Percentiles rank a stretch among this genome's conserved stretches.
Evolutionary conservation across 2,329 filamentous ascomycete species (phyloP).

Genomic region (Hypoxylon sp.): DNA sequence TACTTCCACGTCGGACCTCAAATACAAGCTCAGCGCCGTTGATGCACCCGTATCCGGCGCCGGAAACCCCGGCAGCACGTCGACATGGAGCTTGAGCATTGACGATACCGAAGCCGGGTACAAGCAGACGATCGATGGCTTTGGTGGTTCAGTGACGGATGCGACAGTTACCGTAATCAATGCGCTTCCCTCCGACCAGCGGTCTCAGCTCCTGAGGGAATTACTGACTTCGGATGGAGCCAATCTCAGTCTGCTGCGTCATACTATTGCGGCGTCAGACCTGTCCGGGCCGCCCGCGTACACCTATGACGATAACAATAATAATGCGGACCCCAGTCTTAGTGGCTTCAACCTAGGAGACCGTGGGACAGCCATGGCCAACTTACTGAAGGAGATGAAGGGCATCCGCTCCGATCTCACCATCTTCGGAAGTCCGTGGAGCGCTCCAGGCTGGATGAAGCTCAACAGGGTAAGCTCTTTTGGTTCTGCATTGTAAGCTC

Average conservation of each 20-base stretch:
- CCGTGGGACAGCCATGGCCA: slow-evolving; percentile 56
- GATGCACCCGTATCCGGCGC: slow-evolving; percentile 53
- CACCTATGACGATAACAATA: slow-evolving; percentile 55
- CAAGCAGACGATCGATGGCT: slow-evolving; percentile 57
- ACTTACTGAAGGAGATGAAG: slow-evolving; percentile 55
- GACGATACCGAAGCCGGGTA: slow-evolving; percentile 55
- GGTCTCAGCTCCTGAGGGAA: slow-evolving; percentile 52
- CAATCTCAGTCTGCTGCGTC: slow-evolving; percentile 57
- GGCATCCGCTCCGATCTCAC: slow-evolving; percentile 53
- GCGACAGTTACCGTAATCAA: slow-evolving; percentile 57
- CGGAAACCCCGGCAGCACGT: slow-evolving; percentile 50
- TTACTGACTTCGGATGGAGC: slow-evolving; percentile 55
- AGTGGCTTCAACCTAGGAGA: slow-evolving; percentile 54
- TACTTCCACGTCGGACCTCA: slow-evolving; percentile 54
- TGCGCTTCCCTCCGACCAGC: slow-evolving; percentile 49
- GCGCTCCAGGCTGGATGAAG: slow-evolving; percentile 59
- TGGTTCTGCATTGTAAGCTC: not conserved
- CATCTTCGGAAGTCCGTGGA: slow-evolving; percentile 57
- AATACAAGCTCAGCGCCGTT: slow-evolving; percentile 53
- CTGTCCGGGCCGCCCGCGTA: slow-evolving; percentile 56
- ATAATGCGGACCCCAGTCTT: slow-evolving; percentile 50
- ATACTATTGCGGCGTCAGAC: slow-evolving; percentile 58
- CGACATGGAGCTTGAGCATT: slow-evolving; percentile 55
- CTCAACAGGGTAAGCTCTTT: slow-evolving; percentile 48
- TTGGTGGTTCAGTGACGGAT: slow-evolving; percentile 59